Evolutionary conservation across 768 basidiomycete genomes (phyloP), one percentile per base, ranked within the genome.

Genomic region (Lepiota brunneoincarnata): DNA sequence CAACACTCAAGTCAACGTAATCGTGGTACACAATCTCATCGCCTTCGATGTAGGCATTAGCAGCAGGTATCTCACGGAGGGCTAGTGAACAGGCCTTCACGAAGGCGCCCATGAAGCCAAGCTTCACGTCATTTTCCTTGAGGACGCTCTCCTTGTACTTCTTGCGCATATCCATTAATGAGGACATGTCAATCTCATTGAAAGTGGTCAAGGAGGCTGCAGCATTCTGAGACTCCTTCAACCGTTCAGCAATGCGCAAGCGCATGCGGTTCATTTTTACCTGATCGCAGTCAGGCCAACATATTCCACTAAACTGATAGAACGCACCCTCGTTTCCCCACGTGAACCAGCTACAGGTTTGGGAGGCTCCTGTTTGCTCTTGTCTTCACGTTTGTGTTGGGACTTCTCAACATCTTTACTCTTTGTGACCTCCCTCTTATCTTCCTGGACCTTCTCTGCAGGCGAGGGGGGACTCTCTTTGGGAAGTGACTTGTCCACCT

Each of bases 221-320:
- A 17, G 91, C 84, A 67, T 98, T 97, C 70, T 99, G 96, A 20
- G 95, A 96, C 68, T 97, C 89, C 76, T 99, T 99, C 68, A 99
- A 83, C 49, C 96, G 93, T 73, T 95, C 93, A 43, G 95, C 89
- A 64, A 99, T 99, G 58, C 95, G 92, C 58, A 91, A 79, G 43
- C 96, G 91, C 97, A 99, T 99, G 49, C 95, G 88, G 71, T 84
- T 95, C 95, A 99, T 98, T 79, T 98, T 98, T 66, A 98, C 87
- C 91, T 93, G 63, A 24, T 40, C 17, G 10, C 1, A 14, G 34
- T 53, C 24, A 48, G 41, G 24, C 34, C 39, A 53, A 48, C 17
- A 26, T 43, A 39, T 31, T 17, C 35, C 28, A 14, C 11, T 39
- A 17, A 20, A 43, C 17, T 42, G 24, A 14, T 18, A 35, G 12